phyloP scores from a whole-genome alignment of 2,329 filamentous ascomycete genomes.

The Alternaria sp. region DNA sequence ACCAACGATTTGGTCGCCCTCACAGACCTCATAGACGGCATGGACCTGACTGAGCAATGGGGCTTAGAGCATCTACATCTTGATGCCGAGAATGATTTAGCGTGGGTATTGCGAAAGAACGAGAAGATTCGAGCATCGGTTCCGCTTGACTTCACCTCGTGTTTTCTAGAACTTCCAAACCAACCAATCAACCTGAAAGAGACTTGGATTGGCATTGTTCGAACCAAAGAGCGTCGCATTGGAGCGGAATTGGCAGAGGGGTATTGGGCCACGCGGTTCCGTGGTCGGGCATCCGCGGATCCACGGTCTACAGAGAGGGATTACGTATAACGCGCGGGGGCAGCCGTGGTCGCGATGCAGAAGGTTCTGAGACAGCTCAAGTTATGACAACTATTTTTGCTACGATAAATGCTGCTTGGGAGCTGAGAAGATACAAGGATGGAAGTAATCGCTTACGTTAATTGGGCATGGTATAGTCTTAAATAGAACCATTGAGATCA shows the following conservation, averaged over 20 bases:
- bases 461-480: too few species aligned
- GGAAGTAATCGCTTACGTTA: too few species aligned
- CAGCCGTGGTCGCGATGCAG: too few species aligned
- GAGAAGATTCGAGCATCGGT: not conserved
- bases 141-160: not conserved
- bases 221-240: not conserved
- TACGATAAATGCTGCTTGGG: too few species aligned
- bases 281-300: not conserved
- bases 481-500: too few species aligned
- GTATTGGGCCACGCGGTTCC: not conserved
- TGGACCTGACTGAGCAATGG: not conserved
- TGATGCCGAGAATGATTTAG: not conserved
- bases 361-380: too few species aligned
- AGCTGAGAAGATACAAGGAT: too few species aligned
- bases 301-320: not conserved
- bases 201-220: not conserved
- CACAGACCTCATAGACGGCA: not conserved
- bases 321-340: not conserved
- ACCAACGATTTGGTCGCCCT: not conserved
- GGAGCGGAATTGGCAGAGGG: not conserved
- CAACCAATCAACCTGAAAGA: not conserved
- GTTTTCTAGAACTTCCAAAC: not conserved
- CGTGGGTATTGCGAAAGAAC: not conserved
- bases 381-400: too few species aligned
- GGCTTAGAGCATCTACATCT: not conserved